phyloP scores from a whole-genome alignment of 139 green algal genomes.

The Chlamydomonas sp. region DNA sequence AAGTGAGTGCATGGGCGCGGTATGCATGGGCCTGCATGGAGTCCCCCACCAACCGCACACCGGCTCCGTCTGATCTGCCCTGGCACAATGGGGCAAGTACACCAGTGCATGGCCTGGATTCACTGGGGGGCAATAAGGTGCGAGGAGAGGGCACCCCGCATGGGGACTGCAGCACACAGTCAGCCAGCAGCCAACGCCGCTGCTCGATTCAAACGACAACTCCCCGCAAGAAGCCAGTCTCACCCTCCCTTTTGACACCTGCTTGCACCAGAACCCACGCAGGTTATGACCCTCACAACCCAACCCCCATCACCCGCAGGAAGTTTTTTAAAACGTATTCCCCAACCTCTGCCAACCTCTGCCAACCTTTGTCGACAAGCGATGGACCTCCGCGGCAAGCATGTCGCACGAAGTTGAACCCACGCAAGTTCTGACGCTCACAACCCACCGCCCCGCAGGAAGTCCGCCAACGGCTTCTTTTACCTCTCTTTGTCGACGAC shows the following conservation, averaged over 20 bases:
- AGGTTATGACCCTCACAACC: background rate
- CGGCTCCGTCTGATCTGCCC: background rate
- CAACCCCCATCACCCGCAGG: conserved; percentile 29
- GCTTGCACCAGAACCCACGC: background rate
- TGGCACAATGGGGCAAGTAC: too few relatives aligned
- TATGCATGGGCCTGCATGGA: background rate
- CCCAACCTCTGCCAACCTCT: conserved; percentile 99
- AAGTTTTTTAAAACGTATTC: conserved; percentile 86
- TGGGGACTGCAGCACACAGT: background rate
- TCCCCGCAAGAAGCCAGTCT: background rate
- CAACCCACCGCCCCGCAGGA: too few relatives aligned
- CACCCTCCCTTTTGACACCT: conserved; percentile 39
- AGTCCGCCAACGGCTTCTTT: conserved; percentile 97
- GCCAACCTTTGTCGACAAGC: conserved; percentile 75
- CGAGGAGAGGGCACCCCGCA: too few relatives aligned
- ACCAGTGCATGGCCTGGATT: too few relatives aligned
- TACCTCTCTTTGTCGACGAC: conserved; percentile 95
- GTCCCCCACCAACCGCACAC: background rate
- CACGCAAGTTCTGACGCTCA: too few relatives aligned
- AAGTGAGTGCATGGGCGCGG: conserved; percentile 33
- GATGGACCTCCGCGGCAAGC: conserved; percentile 62
- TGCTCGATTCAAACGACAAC: background rate
- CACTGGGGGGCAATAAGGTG: too few relatives aligned
- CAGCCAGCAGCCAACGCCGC: background rate
- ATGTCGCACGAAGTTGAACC: too few relatives aligned